These are phyloP conservation scores for Oryza australiensis DNA, from an alignment of 176 grass and related monocot species.

Conservation along the genomic window DNA sequence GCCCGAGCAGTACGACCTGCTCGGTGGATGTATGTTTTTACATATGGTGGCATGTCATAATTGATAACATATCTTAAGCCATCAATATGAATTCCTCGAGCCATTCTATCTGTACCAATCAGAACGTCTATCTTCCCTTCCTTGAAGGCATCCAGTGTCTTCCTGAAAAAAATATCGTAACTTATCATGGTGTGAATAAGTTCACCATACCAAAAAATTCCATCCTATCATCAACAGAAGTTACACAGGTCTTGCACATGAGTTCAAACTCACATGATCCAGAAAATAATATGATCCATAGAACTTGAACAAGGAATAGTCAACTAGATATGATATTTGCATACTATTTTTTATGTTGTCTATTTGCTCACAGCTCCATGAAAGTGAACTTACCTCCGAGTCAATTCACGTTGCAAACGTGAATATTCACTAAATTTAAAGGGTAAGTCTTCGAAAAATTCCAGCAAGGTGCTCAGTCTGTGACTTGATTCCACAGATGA, in stretches of 20 bases:
- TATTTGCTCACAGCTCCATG: background rate
- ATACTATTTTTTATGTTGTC: background rate
- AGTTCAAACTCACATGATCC: background rate
- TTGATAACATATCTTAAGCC: constrained; percentile 89
- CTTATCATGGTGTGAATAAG: background rate
- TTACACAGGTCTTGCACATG: background rate
- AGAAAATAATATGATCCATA: constrained; percentile 13
- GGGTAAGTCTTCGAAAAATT: constrained; percentile 74
- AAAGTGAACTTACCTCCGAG: constrained; percentile 67
- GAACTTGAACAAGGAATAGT: background rate
- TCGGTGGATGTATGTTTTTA: constrained; percentile 86
- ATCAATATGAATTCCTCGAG: constrained; percentile 96
- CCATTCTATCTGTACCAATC: constrained; percentile 94
- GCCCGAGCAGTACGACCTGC: constrained; percentile 89
- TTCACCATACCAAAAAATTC: background rate
- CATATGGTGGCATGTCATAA: constrained; percentile 87
- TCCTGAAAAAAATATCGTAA: constrained; percentile 48
- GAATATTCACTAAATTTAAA: constrained; percentile 95
- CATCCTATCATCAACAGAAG: constrained; percentile 7
- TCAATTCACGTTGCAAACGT: constrained; percentile 74
- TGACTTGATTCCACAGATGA: constrained; percentile 91
- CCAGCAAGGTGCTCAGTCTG: constrained; percentile 79
- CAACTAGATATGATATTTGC: background rate
- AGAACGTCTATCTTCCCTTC: constrained; percentile 84
- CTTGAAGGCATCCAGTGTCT: constrained; percentile 82